Evolutionary conservation across 1,284 basidiomycete species (phyloP), one percentile per base, ranked within the genome.

Genomic region (Cystobasidium slooffiae): DNA sequence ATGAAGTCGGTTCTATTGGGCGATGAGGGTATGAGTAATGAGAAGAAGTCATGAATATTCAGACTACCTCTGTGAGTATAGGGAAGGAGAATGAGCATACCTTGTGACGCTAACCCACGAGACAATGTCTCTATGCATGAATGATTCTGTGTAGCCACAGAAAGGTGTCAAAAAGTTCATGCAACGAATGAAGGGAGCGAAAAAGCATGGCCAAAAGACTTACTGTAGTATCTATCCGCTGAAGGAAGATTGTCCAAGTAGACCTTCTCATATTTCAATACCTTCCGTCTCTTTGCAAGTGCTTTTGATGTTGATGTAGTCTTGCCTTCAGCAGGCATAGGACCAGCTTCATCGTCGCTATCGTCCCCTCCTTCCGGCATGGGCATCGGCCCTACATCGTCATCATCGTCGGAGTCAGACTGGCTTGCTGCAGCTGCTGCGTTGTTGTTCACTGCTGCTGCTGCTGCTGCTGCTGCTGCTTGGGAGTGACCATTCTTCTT

Each of bases 91-190:
- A 31, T 55, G 3, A 4, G 82, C 88, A 75, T 73, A 94, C 92
- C 88, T 90, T 18, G 94, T 95, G 79, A 93, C 88, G 22, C 90
- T 88, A 64, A 90, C 90, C 80, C 91, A 95, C 81, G 93, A 96
- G 78, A 99, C 86, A 20, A 89, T 88, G 79, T 99, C 96, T 66
- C 95, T 86, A 83, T 99, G 97, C 97, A 99, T 99, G 84, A 99
- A 97, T 75, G 92, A 95, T 85, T 96, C 94, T 73, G 53, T 58
- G 61, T 31, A 31, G 31, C 31, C 31, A n/a, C 22, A 65, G 39
- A 56, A 31, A 31, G 31, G 31, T 64, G 18, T 43, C 24, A 24
- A 6, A 6, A 24, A 49, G 16, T 22, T 59, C 37, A 59, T 31
- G 31, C 31, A 31, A 31, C 31, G 31, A 31, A 31, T 31, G 31